Conservation (phyloP, 1,284 basidiomycete genomes). For the Pseudozyma sp. region DNA sequence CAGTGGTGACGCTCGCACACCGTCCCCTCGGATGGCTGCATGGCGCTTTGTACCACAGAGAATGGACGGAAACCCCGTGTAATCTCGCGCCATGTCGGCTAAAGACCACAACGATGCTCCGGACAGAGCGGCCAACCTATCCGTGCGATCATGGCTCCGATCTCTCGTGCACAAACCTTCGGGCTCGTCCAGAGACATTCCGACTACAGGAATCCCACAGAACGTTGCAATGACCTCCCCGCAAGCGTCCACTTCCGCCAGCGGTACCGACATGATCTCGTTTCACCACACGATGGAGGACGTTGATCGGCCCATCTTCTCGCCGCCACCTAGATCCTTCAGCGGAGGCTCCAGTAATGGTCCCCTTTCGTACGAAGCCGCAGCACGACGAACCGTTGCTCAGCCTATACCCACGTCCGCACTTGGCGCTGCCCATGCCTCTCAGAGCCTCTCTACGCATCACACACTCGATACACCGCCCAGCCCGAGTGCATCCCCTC, state of each 20-base stretch:
- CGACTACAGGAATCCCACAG: background rate
- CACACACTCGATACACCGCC: constrained; percentile 8
- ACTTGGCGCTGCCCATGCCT: constrained; percentile 7
- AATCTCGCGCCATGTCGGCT: constrained; percentile 8
- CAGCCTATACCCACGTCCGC: constrained; percentile 28
- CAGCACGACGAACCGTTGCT: constrained; percentile 19
- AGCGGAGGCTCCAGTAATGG: constrained; percentile 32
- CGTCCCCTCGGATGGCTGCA: background rate
- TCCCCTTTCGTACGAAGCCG: constrained; percentile 18
- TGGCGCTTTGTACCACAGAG: background rate
- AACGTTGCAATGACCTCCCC: background rate
- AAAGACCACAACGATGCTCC: constrained; percentile 4
- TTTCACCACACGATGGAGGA: constrained; percentile 46
- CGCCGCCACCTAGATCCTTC: constrained; percentile 41
- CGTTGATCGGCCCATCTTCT: constrained; percentile 19
- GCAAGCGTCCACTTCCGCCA: background rate
- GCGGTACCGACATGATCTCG: constrained; percentile 39
- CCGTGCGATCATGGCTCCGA: constrained; percentile 37
- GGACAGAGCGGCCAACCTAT: constrained; percentile 14
- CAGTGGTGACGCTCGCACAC: too few species aligned
- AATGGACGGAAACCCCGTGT: background rate
- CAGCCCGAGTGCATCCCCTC: constrained; percentile 16
- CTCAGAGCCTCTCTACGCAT: constrained; percentile 5
- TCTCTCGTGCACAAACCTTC: constrained; percentile 24
- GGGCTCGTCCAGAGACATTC: constrained; percentile 3